phyloP scores from a whole-genome alignment of 2,329 filamentous ascomycete species.

The Apiospora saccharicola region DNA sequence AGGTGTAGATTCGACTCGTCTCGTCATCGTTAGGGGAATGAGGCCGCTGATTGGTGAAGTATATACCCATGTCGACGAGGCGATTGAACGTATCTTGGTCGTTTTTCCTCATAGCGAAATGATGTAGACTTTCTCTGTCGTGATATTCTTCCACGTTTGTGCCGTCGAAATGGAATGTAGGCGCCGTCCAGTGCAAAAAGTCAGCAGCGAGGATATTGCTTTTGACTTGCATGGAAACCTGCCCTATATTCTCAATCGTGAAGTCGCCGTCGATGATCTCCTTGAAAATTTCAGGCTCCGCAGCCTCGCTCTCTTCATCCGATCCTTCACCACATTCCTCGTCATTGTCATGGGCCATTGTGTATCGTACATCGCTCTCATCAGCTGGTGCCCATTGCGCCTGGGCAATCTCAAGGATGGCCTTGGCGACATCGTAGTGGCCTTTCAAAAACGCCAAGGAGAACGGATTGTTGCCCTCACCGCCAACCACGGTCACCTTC shows the following conservation, averaged over 20 bases:
- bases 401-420: slow-evolving; percentile 73
- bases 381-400: slow-evolving; percentile 71
- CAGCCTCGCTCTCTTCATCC: slow-evolving; percentile 45
- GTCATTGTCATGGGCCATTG: slow-evolving; percentile 46
- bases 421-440: slow-evolving; percentile 68
- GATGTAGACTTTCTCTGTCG: slow-evolving; percentile 42
- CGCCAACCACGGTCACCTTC: slow-evolving; percentile 67
- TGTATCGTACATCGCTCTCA: slow-evolving; percentile 59
- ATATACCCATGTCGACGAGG: slow-evolving; percentile 61
- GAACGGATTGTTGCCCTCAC: slow-evolving; percentile 64
- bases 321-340: slow-evolving; percentile 47
- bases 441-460: slow-evolving; percentile 72
- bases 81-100: slow-evolving; percentile 62
- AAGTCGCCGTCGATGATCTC: slow-evolving; percentile 71
- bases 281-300: slow-evolving; percentile 54
- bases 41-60: slow-evolving; percentile 45
- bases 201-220: slow-evolving; percentile 63
- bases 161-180: neutral
- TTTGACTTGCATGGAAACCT: slow-evolving; percentile 73
- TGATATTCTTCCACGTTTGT: neutral
- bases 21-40: slow-evolving; percentile 29
- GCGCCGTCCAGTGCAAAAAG: slow-evolving; percentile 49
- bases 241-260: slow-evolving; percentile 79
- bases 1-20: slow-evolving; percentile 43
- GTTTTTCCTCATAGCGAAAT: slow-evolving; percentile 59